Conservation (phyloP, 78 protist genomes). For the Monocercomonoides exilis region DNA sequence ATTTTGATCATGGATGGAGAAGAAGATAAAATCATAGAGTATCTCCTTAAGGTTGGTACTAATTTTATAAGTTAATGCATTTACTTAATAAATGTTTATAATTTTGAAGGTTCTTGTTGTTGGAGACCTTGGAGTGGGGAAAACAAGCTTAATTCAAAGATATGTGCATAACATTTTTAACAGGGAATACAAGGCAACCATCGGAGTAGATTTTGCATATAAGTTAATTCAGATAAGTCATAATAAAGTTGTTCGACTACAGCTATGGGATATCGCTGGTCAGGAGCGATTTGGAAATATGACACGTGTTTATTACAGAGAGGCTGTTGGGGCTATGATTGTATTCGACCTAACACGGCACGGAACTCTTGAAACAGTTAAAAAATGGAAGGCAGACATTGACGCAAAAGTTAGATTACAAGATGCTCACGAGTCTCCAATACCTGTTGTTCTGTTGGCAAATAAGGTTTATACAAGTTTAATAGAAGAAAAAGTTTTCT, state of each 20-base stretch:
- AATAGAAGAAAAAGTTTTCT: background rate
- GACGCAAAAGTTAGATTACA: constrained; percentile 63
- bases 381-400: constrained; percentile 82
- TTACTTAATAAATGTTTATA: too few relatives aligned
- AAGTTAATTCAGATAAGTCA: constrained; percentile 59
- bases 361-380: constrained; percentile 67
- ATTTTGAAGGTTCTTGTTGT: constrained; percentile 60
- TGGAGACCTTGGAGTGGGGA: constrained; percentile 56
- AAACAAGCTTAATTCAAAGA: constrained; percentile 57
- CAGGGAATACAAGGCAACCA: constrained; percentile 73
- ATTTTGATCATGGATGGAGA: too few relatives aligned
- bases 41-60: too few relatives aligned
- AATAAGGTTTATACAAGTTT: constrained; percentile 56
- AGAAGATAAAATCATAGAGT: too few relatives aligned
- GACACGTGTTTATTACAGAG: constrained; percentile 84
- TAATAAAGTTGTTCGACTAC: constrained; percentile 67
- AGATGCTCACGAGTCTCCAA: too few relatives aligned
- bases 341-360: constrained; percentile 73
- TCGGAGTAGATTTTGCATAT: constrained; percentile 83
- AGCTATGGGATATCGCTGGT: constrained; percentile 72
- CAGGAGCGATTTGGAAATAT: constrained; percentile 69
- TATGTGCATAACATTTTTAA: constrained; percentile 66
- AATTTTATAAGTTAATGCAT: too few relatives aligned
- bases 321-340: constrained; percentile 87
- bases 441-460: constrained; percentile 79